These are phyloP conservation scores for Berberis vulgaris DNA, from an alignment of 164 flowering plant genomes.

Conservation along the genomic window DNA sequence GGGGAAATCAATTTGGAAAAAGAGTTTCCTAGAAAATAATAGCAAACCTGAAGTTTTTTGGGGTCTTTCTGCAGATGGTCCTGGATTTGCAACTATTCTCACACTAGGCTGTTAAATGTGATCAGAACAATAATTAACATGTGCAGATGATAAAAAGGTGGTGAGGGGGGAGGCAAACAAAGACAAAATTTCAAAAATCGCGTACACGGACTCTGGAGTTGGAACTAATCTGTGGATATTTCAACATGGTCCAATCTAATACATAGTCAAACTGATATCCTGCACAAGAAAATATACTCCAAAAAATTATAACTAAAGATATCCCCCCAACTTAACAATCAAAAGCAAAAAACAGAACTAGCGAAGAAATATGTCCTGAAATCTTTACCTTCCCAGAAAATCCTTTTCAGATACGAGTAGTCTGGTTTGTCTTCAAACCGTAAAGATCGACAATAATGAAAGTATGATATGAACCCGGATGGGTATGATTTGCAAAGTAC, in stretches of 20 bases:
- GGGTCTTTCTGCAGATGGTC: conserved; percentile 43
- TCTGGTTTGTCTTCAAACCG: conserved; percentile 54
- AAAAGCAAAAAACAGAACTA: not conserved
- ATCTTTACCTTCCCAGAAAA: conserved; percentile 38
- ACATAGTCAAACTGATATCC: conserved; percentile 52
- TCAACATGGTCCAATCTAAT: conserved; percentile 52
- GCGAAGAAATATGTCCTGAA: not conserved
- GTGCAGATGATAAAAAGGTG: not conserved
- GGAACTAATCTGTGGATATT: conserved; percentile 40
- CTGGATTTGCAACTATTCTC: conserved; percentile 21
- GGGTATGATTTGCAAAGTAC: conserved; percentile 42
- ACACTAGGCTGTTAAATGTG: conserved; percentile 23
- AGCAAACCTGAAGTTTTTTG: conserved; percentile 59
- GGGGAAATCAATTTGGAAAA: not conserved
- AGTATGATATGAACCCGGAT: conserved; percentile 43
- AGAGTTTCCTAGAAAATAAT: not conserved
- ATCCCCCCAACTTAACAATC: not conserved
- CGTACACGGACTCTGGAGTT: conserved; percentile 35
- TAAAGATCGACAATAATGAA: conserved; percentile 50
- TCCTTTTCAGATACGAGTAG: conserved; percentile 47
- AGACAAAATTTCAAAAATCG: not conserved
- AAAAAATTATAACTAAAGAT: not conserved
- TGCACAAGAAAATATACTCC: conserved; percentile 7
- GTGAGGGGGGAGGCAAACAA: not conserved
- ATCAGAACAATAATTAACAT: not conserved